phyloP scores from a whole-genome alignment of 2,329 filamentous ascomycete genomes.

The Trichoderma hamatum region DNA sequence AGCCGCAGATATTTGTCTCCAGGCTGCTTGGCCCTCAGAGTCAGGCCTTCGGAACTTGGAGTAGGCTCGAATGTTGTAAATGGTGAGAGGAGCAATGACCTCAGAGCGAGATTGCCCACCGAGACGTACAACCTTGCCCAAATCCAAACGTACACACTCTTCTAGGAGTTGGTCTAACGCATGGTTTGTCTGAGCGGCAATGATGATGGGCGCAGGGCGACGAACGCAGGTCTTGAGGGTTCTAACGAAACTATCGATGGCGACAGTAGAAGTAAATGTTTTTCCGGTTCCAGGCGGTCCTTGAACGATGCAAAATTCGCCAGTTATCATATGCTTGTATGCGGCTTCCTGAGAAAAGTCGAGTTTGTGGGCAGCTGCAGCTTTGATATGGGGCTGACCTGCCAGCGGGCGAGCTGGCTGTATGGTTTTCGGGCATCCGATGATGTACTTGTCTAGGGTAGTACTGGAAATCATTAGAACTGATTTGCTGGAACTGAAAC shows the following conservation, averaged over 20 bases:
- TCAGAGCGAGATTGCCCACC: slow-evolving; percentile 71
- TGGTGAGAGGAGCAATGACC: slow-evolving; percentile 65
- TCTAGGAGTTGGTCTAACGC: slow-evolving; percentile 80
- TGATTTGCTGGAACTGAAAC: no score
- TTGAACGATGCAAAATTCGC: slow-evolving; percentile 75
- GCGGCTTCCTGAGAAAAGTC: slow-evolving; percentile 74
- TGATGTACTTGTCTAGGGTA: slow-evolving; percentile 62
- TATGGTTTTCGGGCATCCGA: slow-evolving; percentile 47
- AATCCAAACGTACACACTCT: slow-evolving; percentile 56
- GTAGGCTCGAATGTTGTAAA: slow-evolving; percentile 57
- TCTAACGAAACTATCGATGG: slow-evolving; percentile 54
- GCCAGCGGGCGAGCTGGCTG: slow-evolving; percentile 29
- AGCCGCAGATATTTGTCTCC: slow-evolving; percentile 24
- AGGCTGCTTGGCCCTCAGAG: slow-evolving; percentile 22
- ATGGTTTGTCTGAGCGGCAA: slow-evolving; percentile 89
- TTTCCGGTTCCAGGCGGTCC: slow-evolving; percentile 78
- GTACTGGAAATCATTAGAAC: neutral
- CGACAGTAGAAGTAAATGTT: slow-evolving; percentile 77
- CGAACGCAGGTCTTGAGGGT: slow-evolving; percentile 57
- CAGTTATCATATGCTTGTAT: slow-evolving; percentile 69
- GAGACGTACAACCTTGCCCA: slow-evolving; percentile 60
- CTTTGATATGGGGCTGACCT: neutral
- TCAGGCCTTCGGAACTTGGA: slow-evolving; percentile 27
- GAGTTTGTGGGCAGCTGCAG: slow-evolving; percentile 45
- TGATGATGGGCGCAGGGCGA: slow-evolving; percentile 64